These are phyloP conservation scores for Trichosanthes cucumerina DNA, from an alignment of 306 rosid genomes.

Conservation along the genomic window DNA sequence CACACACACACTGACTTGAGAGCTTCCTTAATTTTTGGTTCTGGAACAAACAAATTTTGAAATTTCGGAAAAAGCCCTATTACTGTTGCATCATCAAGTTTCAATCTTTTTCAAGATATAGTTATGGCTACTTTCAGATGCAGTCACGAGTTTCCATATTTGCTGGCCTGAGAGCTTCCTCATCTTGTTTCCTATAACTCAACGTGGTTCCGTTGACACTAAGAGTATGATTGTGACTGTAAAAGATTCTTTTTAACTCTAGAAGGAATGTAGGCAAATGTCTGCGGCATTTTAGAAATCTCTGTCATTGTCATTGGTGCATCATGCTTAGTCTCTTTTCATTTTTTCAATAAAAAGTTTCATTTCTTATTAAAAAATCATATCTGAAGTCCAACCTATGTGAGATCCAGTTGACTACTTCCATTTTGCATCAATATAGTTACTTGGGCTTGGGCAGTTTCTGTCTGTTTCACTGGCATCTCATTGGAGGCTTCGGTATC, in stretches of 20 bases:
- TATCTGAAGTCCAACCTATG: neutral
- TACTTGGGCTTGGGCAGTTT: neutral
- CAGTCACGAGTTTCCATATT: neutral
- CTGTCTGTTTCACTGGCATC: neutral
- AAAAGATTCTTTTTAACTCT: neutral
- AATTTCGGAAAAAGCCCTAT: neutral
- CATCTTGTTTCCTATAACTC: neutral
- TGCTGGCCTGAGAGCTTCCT: neutral
- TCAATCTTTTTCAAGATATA: neutral
- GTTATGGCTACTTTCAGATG: neutral
- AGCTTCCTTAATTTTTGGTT: neutral
- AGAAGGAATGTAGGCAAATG: neutral
- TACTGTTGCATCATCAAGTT: neutral
- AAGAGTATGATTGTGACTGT: neutral
- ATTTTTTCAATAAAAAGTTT: no score
- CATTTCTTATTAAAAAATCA: no score
- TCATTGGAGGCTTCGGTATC: neutral
- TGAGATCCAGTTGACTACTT: neutral
- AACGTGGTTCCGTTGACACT: neutral
- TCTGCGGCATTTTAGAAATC: neutral
- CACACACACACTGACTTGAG: neutral
- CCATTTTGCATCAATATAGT: neutral
- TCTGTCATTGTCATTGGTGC: neutral
- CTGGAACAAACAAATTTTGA: neutral
- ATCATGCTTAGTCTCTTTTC: neutral